Base-by-base conservation (phyloP, 2,329 filamentous ascomycete species). In the Cercospora sesami region DNA sequence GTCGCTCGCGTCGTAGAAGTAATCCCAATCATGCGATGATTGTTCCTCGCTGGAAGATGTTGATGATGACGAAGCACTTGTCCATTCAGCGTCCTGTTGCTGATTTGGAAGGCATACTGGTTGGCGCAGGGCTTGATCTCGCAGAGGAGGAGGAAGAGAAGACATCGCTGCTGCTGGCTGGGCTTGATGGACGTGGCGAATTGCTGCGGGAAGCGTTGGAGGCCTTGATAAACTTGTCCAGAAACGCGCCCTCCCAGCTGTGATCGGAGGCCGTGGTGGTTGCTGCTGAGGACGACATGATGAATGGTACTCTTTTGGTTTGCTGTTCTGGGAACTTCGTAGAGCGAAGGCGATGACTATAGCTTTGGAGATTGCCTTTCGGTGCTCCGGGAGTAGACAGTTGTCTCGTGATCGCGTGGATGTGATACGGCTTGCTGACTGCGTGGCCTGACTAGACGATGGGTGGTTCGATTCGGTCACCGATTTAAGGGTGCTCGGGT, bases 161-260 rank as follows among this genome's bases (percentile, higher is more conserved):
- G 55, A 26, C 62, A 59, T 64, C 21, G 33, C 60, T 31, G 21
- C 62, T 59, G 30, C 55, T 59, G 53, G 65, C 62, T 30, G 68
- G 60, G 36, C 64, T 66, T 26, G 28, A n/a, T 14, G 63, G 57
- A 9, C 64, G 61, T 26, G 60, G 60, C n/a, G 66, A 55, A 14
- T 57, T 26, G 23, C 65, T 60, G n/a, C 42, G 26, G n/a, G 64
- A 67, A 18, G 62, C 42, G 12, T 55, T 61, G 36, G 68, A 68
- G 21, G 68, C 66, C 63, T 68, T 59, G 61, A 70, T 59, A 64
- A 70, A 70, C 57, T 70, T 70, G 33, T 67, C 64, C 16, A 70
- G 64, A 53, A 70, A 70, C 8, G 63, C 57, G 21, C 66, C 48
- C 51, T 65, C 65, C 69, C 69, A 69, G 63, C 59, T 60, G 57